Conservation (phyloP, 2,329 filamentous ascomycete genomes). For the Alternaria triticimaculans region DNA sequence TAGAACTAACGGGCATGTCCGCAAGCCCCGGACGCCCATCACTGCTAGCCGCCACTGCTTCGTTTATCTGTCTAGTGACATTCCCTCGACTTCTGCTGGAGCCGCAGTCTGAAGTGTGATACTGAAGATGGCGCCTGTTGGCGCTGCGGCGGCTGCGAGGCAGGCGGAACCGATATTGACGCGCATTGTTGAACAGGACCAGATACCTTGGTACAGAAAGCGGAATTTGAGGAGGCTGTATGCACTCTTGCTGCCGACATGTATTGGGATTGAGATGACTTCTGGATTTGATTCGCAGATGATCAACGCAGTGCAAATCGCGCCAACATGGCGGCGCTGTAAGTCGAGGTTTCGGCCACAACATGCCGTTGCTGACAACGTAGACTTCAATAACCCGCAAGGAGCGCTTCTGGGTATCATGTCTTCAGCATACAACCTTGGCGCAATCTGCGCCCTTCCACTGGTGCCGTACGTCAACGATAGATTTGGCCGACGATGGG, state of each 20-base stretch:
- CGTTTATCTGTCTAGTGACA: background rate
- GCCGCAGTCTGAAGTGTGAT: background rate
- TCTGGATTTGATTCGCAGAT: constrained; percentile 44
- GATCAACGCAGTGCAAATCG: constrained; percentile 42
- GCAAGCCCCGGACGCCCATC: constrained; percentile 3
- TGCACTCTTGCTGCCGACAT: constrained; percentile 41
- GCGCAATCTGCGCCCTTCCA: constrained; percentile 46
- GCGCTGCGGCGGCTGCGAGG: constrained; percentile 18
- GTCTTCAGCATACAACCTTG: constrained; percentile 54
- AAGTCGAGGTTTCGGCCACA: background rate
- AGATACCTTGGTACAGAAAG: constrained; percentile 50
- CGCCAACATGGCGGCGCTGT: constrained; percentile 37
- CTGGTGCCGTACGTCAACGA: constrained; percentile 50
- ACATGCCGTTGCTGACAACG: background rate
- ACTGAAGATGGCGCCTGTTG: constrained; percentile 23
- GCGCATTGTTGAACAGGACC: constrained; percentile 50
- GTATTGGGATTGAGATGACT: constrained; percentile 45
- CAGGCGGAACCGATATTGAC: constrained; percentile 51
- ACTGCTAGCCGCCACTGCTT: background rate
- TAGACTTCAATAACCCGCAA: constrained; percentile 40
- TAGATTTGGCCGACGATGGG: constrained; percentile 49
- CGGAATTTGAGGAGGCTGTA: constrained; percentile 46
- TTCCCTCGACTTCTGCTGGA: background rate
- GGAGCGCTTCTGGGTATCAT: constrained; percentile 52
- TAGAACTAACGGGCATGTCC: constrained; percentile 7